Evolutionary conservation across 1,284 basidiomycete genomes (phyloP).

Genomic region (Fomitopsis schrenkii): DNA sequence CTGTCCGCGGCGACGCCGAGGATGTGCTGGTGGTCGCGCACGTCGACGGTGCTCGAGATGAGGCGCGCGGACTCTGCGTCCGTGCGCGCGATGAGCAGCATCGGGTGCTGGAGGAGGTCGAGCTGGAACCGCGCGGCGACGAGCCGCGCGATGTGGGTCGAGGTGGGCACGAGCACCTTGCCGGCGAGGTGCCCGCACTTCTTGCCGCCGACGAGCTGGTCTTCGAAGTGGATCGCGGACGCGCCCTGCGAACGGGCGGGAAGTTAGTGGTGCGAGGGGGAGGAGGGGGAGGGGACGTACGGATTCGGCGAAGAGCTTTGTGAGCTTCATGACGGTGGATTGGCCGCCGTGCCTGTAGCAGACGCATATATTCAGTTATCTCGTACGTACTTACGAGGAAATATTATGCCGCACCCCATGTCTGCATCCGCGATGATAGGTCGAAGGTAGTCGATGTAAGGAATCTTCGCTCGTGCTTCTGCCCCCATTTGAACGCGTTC

Average conservation of each 20-base stretch:
- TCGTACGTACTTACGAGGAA: not conserved
- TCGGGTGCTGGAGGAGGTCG: slow-evolving; percentile 83
- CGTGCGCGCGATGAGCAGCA: slow-evolving; percentile 87
- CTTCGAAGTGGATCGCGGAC: slow-evolving; percentile 86
- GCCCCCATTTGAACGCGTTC: slow-evolving; percentile 69
- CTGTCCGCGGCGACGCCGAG: slow-evolving; percentile 53
- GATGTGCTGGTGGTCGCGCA: slow-evolving; percentile 74
- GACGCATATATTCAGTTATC: not conserved
- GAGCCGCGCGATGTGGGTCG: slow-evolving; percentile 81
- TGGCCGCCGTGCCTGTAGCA: slow-evolving; percentile 77
- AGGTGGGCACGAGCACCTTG: slow-evolving; percentile 89
- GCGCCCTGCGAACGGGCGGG: slow-evolving; percentile 52
- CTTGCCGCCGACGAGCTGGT: slow-evolving; percentile 90
- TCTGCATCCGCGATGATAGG: slow-evolving; percentile 95
- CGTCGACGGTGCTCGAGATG: slow-evolving; percentile 81
- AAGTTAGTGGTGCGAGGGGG: not conserved
- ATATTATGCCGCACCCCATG: slow-evolving; percentile 60
- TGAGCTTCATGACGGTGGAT: slow-evolving; percentile 96
- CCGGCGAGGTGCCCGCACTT: slow-evolving; percentile 95
- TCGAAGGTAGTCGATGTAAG: slow-evolving; percentile 84
- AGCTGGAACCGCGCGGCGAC: slow-evolving; percentile 84
- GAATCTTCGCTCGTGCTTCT: slow-evolving; percentile 63
- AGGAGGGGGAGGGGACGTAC: slow-evolving; percentile 30
- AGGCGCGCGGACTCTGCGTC: slow-evolving; percentile 90
- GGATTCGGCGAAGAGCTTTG: slow-evolving; percentile 89